Conservation (phyloP, 2,329 filamentous ascomycete species). For the Hypomyces perniciosus region DNA sequence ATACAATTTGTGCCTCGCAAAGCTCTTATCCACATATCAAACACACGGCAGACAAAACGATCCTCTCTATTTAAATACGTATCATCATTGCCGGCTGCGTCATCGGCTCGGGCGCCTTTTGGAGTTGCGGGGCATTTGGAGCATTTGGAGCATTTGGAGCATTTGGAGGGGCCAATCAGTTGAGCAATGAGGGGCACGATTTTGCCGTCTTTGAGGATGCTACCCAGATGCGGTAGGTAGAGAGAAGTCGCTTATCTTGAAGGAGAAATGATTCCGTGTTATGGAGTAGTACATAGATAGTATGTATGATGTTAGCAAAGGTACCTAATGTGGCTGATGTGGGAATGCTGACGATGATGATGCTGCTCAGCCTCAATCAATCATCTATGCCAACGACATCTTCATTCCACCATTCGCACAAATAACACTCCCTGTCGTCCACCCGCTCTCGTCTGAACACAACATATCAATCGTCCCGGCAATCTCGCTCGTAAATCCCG, state of each 20-base stretch:
- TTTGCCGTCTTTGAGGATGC: background rate
- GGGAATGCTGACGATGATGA: background rate
- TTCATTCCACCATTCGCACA: constrained; percentile 58
- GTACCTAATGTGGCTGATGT: background rate
- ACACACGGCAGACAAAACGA: too few relatives aligned
- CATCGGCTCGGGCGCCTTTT: background rate
- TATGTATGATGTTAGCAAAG: too few relatives aligned
- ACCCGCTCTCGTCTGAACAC: constrained; percentile 58
- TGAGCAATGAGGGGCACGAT: background rate
- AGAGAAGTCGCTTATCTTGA: too few relatives aligned
- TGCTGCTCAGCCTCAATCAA: background rate
- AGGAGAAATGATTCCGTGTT: too few relatives aligned
- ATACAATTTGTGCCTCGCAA: too few relatives aligned
- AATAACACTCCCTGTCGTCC: constrained; percentile 67
- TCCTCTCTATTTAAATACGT: too few relatives aligned
- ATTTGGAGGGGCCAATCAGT: background rate
- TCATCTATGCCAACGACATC: constrained; percentile 30
- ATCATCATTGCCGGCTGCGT: background rate
- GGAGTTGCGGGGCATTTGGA: background rate
- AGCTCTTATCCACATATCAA: too few relatives aligned
- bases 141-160: background rate
- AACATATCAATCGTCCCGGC: constrained; percentile 67
- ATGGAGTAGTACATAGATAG: too few relatives aligned
- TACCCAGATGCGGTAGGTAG: background rate
- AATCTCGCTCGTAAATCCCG: constrained; percentile 46